phyloP scores from a whole-genome alignment of 1,284 basidiomycete genomes.

The Neotropicomus parvogracilis region DNA sequence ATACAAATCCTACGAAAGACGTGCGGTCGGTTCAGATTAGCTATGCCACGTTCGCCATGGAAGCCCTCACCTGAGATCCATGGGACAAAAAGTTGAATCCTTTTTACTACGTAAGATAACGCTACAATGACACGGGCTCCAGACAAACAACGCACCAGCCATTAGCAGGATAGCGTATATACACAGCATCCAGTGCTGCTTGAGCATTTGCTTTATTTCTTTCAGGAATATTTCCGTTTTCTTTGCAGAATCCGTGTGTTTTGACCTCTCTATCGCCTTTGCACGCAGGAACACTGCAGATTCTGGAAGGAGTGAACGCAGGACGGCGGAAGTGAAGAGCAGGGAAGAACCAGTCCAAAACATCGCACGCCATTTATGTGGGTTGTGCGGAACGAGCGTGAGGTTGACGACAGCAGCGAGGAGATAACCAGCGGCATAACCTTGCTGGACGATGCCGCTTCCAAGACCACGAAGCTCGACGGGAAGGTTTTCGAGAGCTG shows the following conservation, averaged over 20 bases:
- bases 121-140: not conserved
- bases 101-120: slow-evolving; percentile 20
- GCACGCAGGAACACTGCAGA: slow-evolving; percentile 71
- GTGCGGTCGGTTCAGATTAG: slow-evolving; percentile 32
- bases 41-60: not conserved
- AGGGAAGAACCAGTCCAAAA: slow-evolving; percentile 77
- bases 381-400: slow-evolving; percentile 55
- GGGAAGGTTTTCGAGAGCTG: slow-evolving; percentile 88
- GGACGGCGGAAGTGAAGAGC: slow-evolving; percentile 65
- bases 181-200: slow-evolving; percentile 79
- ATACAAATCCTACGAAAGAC: slow-evolving; percentile 56
- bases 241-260: slow-evolving; percentile 36
- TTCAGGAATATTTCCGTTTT: slow-evolving; percentile 73
- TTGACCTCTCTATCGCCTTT: slow-evolving; percentile 45
- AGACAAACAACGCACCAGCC: slow-evolving; percentile 52
- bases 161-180: slow-evolving; percentile 82
- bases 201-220: slow-evolving; percentile 76
- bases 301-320: slow-evolving; percentile 79
- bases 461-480: slow-evolving; percentile 83
- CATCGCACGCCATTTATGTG: slow-evolving; percentile 55
- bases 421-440: slow-evolving; percentile 68
- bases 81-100: slow-evolving; percentile 94
- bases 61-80: slow-evolving; percentile 59
- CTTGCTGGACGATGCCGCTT: slow-evolving; percentile 85
- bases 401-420: slow-evolving; percentile 75